Evolutionary conservation across 2,329 filamentous ascomycete species (phyloP).

Genomic region (Cladosporium sp.): DNA sequence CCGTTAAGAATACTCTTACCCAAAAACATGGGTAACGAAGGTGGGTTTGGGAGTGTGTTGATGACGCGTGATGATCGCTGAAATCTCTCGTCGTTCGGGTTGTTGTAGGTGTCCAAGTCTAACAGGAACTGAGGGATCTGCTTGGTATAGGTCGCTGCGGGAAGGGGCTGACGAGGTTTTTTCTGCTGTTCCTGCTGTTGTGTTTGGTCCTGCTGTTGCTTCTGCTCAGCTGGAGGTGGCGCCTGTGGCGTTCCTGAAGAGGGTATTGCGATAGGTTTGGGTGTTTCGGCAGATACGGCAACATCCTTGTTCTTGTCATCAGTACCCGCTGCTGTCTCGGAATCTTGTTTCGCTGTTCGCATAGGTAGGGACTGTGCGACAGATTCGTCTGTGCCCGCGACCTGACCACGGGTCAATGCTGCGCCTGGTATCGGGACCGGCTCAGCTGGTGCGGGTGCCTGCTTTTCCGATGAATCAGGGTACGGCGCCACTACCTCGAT

Average conservation of each 20-base stretch:
- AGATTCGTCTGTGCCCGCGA: constrained; percentile 18
- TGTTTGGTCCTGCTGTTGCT: background rate
- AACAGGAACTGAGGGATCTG: constrained; percentile 79
- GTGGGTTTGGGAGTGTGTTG: constrained; percentile 75
- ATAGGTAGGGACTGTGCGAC: constrained; percentile 55
- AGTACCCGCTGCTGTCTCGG: constrained; percentile 19
- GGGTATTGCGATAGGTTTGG: constrained; percentile 19
- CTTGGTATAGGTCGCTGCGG: constrained; percentile 60
- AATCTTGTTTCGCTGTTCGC: constrained; percentile 16
- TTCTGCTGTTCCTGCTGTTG: constrained; percentile 8
- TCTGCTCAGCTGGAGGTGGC: background rate
- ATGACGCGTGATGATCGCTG: constrained; percentile 70
- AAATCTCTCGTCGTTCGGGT: constrained; percentile 67
- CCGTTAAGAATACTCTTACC: constrained; percentile 94
- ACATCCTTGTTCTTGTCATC: background rate
- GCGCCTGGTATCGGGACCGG: constrained; percentile 30
- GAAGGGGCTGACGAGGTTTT: constrained; percentile 29
- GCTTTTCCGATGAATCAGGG: constrained; percentile 18
- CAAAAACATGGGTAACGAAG: constrained; percentile 81
- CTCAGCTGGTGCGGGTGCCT: constrained; percentile 19
- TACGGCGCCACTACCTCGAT: constrained; percentile 65
- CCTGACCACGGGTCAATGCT: constrained; percentile 22
- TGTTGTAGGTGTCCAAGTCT: constrained; percentile 64
- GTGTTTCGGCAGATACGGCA: constrained; percentile 6
- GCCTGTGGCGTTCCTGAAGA: constrained; percentile 1